Conservation (phyloP, 768 basidiomycete species). For the Lentinula detonsa region DNA sequence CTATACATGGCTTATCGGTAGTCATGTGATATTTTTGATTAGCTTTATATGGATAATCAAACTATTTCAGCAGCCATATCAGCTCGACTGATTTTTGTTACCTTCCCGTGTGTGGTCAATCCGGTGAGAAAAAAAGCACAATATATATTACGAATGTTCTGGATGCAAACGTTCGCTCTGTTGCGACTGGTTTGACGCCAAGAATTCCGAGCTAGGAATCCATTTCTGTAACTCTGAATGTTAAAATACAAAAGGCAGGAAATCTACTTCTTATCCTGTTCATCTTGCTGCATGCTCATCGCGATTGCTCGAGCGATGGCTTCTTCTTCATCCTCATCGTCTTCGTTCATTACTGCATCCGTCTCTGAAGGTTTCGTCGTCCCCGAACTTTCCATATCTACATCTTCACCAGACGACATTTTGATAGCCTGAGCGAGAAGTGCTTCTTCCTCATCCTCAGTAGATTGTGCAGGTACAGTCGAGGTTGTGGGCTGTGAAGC, state of each 20-base stretch:
- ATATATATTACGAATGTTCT: too few species aligned
- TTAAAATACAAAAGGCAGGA: slow-evolving; percentile 18
- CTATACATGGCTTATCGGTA: too few species aligned
- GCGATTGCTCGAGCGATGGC: slow-evolving; percentile 87
- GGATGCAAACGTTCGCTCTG: not conserved
- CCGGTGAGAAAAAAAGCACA: too few species aligned
- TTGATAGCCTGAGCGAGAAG: slow-evolving; percentile 73
- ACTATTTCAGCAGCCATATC: too few species aligned
- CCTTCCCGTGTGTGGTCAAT: too few species aligned
- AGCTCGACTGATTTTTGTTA: too few species aligned
- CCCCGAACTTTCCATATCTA: slow-evolving; percentile 37
- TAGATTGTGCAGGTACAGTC: slow-evolving; percentile 32
- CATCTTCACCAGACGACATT: slow-evolving; percentile 58
- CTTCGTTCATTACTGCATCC: slow-evolving; percentile 31
- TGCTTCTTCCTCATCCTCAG: slow-evolving; percentile 74
- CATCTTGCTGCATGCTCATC: slow-evolving; percentile 81
- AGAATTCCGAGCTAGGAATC: not conserved
- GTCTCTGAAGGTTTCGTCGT: slow-evolving; percentile 7
- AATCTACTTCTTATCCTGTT: slow-evolving; percentile 33
- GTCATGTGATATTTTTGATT: too few species aligned
- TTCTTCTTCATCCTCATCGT: slow-evolving; percentile 78
- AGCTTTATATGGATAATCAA: too few species aligned
- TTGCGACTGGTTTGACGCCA: not conserved
- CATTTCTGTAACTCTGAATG: slow-evolving; percentile 8
- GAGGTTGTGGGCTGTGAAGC: slow-evolving; percentile 26